Conservation (phyloP, 2,329 filamentous ascomycete genomes). For the Canariomyces notabilis region DNA sequence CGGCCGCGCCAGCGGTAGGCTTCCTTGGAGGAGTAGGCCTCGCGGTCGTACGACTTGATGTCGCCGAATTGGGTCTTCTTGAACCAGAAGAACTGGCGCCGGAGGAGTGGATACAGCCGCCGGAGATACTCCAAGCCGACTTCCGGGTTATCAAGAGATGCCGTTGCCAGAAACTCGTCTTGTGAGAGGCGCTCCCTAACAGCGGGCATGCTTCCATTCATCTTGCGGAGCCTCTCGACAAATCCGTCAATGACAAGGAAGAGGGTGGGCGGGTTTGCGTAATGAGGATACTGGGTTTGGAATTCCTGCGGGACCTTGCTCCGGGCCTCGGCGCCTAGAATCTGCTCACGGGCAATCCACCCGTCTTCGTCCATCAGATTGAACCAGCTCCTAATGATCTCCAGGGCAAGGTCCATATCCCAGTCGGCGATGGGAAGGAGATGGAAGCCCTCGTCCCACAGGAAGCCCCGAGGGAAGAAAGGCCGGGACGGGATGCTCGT, state of each 20-base stretch:
- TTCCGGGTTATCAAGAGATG: constrained; percentile 62
- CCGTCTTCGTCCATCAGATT: constrained; percentile 93
- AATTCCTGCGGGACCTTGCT: constrained; percentile 94
- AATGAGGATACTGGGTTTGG: constrained; percentile 92
- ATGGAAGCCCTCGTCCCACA: constrained; percentile 99
- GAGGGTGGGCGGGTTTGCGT: constrained; percentile 92
- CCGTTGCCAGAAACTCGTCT: constrained; percentile 50
- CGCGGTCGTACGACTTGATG: constrained; percentile 83
- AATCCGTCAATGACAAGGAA: constrained; percentile 85
- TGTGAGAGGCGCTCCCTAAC: constrained; percentile 41
- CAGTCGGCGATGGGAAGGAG: constrained; percentile 86
- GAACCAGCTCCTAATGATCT: constrained; percentile 94
- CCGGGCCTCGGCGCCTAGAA: constrained; percentile 82
- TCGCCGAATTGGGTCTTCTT: constrained; percentile 86
- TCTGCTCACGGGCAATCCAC: constrained; percentile 96
- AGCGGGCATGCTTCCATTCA: constrained; percentile 42
- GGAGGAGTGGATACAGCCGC: constrained; percentile 78
- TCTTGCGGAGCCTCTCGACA: constrained; percentile 67
- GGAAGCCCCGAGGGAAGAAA: constrained; percentile 93
- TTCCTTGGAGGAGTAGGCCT: constrained; percentile 83
- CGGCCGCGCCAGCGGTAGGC: constrained; percentile 94
- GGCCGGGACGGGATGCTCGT: constrained; percentile 87
- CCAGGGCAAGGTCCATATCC: constrained; percentile 81
- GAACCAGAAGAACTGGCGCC: constrained; percentile 92
- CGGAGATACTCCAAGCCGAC: constrained; percentile 66